Conservation (phyloP, 495 filamentous ascomycete genomes). For the Aspergillus indologenus region DNA sequence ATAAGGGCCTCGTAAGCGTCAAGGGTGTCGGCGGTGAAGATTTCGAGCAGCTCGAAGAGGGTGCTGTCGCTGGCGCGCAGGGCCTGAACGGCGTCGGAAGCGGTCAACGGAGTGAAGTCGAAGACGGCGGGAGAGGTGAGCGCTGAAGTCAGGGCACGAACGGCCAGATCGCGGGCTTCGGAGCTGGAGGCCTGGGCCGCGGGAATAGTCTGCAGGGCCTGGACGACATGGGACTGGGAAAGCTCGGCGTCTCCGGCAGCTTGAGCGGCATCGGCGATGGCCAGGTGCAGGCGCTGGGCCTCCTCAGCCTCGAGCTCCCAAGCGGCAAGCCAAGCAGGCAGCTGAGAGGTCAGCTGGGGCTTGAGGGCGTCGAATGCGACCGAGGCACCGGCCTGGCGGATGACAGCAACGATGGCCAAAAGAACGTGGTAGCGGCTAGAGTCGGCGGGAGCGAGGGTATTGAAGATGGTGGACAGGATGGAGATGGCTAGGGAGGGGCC, state of each 20-base stretch:
- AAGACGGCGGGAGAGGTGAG: slow-evolving; percentile 73
- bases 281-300: slow-evolving; percentile 73
- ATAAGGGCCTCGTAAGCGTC: slow-evolving; percentile 95
- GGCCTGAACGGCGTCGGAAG: slow-evolving; percentile 79
- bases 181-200: slow-evolving; percentile 62
- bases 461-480: slow-evolving; percentile 93
- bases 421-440: slow-evolving; percentile 86
- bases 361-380: slow-evolving; percentile 76
- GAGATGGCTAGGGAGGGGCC: slow-evolving; percentile 80
- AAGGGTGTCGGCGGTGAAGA: slow-evolving; percentile 87
- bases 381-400: slow-evolving; percentile 64
- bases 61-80: slow-evolving; percentile 77
- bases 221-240: slow-evolving; percentile 77
- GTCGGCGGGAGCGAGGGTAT: slow-evolving; percentile 73
- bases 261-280: slow-evolving; percentile 72
- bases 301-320: slow-evolving; percentile 85
- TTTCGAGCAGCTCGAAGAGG: slow-evolving; percentile 86
- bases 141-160: slow-evolving; percentile 80
- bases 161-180: slow-evolving; percentile 75
- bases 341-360: slow-evolving; percentile 66
- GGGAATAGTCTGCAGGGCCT: slow-evolving; percentile 79
- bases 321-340: slow-evolving; percentile 74
- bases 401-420: slow-evolving; percentile 73
- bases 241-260: slow-evolving; percentile 74
- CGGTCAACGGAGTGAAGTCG: slow-evolving; percentile 91